Evolutionary conservation across 495 filamentous ascomycete genomes (phyloP), one percentile per base, ranked within the genome.

Genomic region (Aspergillus nidulans): DNA sequence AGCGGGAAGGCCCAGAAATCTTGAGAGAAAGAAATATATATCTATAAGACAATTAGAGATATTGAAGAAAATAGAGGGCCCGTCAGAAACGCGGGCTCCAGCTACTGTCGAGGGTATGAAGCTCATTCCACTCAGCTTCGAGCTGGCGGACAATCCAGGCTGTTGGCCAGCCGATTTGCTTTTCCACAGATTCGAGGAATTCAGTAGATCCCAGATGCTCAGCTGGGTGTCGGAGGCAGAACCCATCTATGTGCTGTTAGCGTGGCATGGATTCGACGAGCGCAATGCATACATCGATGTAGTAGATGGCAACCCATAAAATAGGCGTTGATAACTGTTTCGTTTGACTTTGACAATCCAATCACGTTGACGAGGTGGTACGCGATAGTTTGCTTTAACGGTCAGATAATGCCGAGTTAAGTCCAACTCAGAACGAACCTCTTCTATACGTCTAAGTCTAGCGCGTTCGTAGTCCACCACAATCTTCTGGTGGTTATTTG

Each of bases 221-320:
- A 0, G 53, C 55, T 6, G 58, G 52, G 16, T 71, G 56, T 3
- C 63, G 69, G 8, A 74, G 57, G 25, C 66, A 70, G 38, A 72
- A 67, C 36, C 71, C 71, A 56, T 69, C 69, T 73, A 42, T 1
- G 16, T 12, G 8, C 1, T 10, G 16, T 39, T 20, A 45, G 25
- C 6, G n/a, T 13, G 25, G 10, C 9, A 4, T 20, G 6, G 19
- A 18, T 34, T 1, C 20, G 18, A 24, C 42, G 12, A 18, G n/a
- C n/a, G n/a, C n/a, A 44, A 45, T 9, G 57, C 70, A 9, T 54
- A 74, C 68, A 74, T 41, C 69, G 66, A 55, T 70, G 61, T n/a
- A 74, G 54, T 4, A 74, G 42, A 48, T 74, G 71, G 5, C 66
- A 72, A 13, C 64, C 66, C 63, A 74, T 72, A 26, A 74, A 74